These are phyloP conservation scores for Zymoseptoria passerinii DNA, from an alignment of 2,329 filamentous ascomycete genomes.

Conservation along the genomic window DNA sequence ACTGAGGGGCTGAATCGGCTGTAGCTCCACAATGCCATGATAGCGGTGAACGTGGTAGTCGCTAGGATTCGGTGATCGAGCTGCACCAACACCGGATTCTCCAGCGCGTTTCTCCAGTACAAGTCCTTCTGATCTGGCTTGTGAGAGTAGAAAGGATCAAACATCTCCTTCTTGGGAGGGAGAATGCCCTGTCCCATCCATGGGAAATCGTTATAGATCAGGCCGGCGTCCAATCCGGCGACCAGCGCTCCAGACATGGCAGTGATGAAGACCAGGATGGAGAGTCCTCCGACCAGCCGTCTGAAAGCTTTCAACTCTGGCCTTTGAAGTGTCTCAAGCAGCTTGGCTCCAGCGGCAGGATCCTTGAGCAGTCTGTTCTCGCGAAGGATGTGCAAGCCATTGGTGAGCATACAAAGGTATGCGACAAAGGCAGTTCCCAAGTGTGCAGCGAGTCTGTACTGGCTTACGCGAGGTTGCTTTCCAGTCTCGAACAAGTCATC, in stretches of 20 bases:
- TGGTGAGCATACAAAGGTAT: slow-evolving; percentile 90
- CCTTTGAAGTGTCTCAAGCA: slow-evolving; percentile 54
- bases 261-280: slow-evolving; percentile 73
- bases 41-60: slow-evolving; percentile 74
- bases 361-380: slow-evolving; percentile 64
- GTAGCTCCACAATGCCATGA: slow-evolving; percentile 75
- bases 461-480: slow-evolving; percentile 82
- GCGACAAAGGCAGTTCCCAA: slow-evolving; percentile 84
- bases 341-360: slow-evolving; percentile 44
- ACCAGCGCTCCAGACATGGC: slow-evolving; percentile 91
- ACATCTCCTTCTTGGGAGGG: slow-evolving; percentile 75
- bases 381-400: slow-evolving; percentile 75
- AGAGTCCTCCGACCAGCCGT: slow-evolving; percentile 60
- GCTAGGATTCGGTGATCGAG: slow-evolving; percentile 91
- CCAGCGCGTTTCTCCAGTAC: slow-evolving; percentile 95
- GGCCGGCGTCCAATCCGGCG: slow-evolving; percentile 85
- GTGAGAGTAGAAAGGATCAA: slow-evolving; percentile 77
- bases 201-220: slow-evolving; percentile 99
- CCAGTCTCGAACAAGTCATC: slow-evolving; percentile 92
- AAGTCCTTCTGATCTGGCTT: slow-evolving; percentile 70
- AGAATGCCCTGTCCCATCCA: slow-evolving; percentile 81
- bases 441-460: slow-evolving; percentile 87
- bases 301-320: slow-evolving; percentile 67
- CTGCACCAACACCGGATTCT: slow-evolving; percentile 93
- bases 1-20: slow-evolving; percentile 59